Base-by-base conservation (phyloP, 257 asterid species). In the Rhazya stricta region DNA sequence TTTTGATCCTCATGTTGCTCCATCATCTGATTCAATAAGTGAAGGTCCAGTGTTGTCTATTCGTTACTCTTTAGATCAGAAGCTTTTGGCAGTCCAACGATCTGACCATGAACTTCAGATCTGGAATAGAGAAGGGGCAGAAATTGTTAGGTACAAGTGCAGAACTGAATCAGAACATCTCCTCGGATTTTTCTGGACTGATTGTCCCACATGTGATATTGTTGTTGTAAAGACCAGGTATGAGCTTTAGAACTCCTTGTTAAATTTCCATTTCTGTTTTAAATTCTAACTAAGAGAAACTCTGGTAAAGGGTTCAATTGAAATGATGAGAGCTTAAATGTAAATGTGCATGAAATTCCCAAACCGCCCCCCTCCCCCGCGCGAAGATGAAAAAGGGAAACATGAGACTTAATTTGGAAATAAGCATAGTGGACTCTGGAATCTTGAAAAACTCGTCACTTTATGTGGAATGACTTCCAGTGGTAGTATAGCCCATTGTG, bases 111-210 rank as follows among this genome's bases (percentile, higher is more conserved):
- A 92, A 88, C 83, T 94, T 76, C 92, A 90, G 73, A 88, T 94
- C 67, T 89, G 89, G 94, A 91, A 87, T 77, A 91, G 83, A 81
- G 92, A 91, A 78, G 82, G 90, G 30, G 95, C 88, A 67, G 86
- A 86, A 80, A 81, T 83, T 60, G 69, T 76, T 75, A 84, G 90
- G 83, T 96, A 89, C 54, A 89, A 84, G 84, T 90, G 96, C 79
- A 87, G 89, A 80, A 48, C 89, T 34, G 94, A 88, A 62, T 88
- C 97, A 60, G 99, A 90, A 84, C 88, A 82, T 78, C 85, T 94
- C 79, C 89, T 94, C 79, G 99, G 98, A 34, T 90, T 92, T 85
- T 94, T 94, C 78, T 94, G 99, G 99, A 85, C 96, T 30, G 99
- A 94, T 79, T 86, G 90, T 83, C 89, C 94, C 3, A 84, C 89